These are phyloP conservation scores for Colletotrichum tofieldiae DNA, from an alignment of 2,329 filamentous ascomycete genomes.

Conservation along the genomic window DNA sequence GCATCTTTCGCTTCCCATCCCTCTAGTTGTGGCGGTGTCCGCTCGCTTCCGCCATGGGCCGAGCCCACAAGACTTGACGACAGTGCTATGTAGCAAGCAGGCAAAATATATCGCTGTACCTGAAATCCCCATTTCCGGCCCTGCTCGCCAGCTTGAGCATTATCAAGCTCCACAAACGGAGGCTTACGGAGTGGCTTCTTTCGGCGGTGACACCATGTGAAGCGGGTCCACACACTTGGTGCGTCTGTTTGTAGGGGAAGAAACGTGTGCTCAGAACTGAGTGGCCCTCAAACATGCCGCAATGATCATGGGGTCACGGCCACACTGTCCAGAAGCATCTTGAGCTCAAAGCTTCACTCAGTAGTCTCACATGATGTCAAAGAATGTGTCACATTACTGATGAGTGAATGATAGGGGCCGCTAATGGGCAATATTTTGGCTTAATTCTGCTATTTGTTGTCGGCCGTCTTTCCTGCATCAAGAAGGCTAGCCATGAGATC, in stretches of 20 bases:
- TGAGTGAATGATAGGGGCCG: background rate
- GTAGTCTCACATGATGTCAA: slow-evolving; percentile 5
- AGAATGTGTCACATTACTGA: background rate
- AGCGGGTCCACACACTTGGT: background rate
- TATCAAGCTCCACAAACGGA: background rate
- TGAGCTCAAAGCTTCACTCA: slow-evolving; percentile 14
- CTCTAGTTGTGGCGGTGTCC: background rate
- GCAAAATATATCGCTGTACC: background rate
- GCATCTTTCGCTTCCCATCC: background rate
- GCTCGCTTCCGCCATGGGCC: background rate
- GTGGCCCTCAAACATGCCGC: slow-evolving; percentile 9
- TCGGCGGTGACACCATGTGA: background rate
- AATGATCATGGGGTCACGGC: background rate
- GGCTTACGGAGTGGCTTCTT: background rate
- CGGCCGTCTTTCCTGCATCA: background rate
- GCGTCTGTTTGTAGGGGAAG: background rate
- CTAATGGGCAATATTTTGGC: background rate
- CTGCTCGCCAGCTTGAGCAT: background rate
- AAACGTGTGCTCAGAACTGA: background rate
- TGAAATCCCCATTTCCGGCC: background rate
- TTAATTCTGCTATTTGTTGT: background rate
- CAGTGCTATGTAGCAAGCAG: background rate
- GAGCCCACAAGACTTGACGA: background rate
- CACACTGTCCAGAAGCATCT: slow-evolving; percentile 3
- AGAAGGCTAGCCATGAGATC: background rate